phyloP scores from a whole-genome alignment of 768 basidiomycete species.

The Podaxis sp. region DNA sequence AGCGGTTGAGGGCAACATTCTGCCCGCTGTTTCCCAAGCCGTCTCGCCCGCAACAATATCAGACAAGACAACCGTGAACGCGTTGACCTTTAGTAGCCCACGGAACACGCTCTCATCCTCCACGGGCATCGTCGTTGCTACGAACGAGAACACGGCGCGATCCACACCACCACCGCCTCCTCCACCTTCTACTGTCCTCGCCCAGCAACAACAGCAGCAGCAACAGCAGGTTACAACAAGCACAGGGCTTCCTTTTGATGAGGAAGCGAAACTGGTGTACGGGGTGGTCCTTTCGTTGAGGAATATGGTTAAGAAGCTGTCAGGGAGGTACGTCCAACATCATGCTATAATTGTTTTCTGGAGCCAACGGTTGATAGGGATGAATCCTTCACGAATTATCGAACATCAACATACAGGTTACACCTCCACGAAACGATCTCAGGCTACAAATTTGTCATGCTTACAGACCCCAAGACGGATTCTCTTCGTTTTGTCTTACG shows the following conservation, averaged over 20 bases:
- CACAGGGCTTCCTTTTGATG: conserved; percentile 85
- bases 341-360: not conserved
- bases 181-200: conserved; percentile 32
- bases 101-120: conserved; percentile 64
- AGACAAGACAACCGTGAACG: conserved; percentile 30
- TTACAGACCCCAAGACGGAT: conserved; percentile 84
- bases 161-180: conserved; percentile 38
- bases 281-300: conserved; percentile 89
- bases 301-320: conserved; percentile 94
- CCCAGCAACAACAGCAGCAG: conserved; percentile 33
- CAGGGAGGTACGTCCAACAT: conserved; percentile 61
- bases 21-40: conserved; percentile 78
- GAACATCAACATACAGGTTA: conserved; percentile 89
- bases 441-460: conserved; percentile 94
- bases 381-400: conserved; percentile 88
- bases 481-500: conserved; percentile 79
- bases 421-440: conserved; percentile 91
- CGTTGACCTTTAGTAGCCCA: conserved; percentile 52
- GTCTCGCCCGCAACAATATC: conserved; percentile 37
- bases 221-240: conserved; percentile 33
- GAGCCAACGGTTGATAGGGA: conserved; percentile 50
- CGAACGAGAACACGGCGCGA: conserved; percentile 39
- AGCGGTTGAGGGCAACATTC: conserved; percentile 70
- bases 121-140: conserved; percentile 70
- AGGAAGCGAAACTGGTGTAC: conserved; percentile 96